Percentiles rank a stretch among this genome's conserved stretches.
Conservation (phyloP, 164 flowering plant genomes). For the Kalanchoe fedtschenkoi region DNA sequence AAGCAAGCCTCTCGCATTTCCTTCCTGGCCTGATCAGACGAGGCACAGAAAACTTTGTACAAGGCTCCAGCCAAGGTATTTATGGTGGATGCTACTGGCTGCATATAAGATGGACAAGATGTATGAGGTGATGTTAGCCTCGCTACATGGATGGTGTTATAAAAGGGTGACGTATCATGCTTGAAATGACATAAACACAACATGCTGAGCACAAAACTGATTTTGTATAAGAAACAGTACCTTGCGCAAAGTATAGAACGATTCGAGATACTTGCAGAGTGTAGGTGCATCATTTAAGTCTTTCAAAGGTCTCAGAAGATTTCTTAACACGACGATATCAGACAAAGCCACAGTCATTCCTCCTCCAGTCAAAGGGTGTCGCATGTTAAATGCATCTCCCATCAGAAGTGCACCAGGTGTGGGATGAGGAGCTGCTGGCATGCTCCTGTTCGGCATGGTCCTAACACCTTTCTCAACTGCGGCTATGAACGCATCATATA, state of each 20-base stretch:
- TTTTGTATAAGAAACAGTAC: not conserved
- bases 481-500: slow-evolving; percentile 4
- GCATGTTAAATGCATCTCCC: slow-evolving; percentile 11
- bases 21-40: slow-evolving; percentile 6
- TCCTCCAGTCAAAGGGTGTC: slow-evolving; percentile 8
- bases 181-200: not conserved
- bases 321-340: slow-evolving; percentile 7
- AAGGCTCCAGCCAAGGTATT: slow-evolving; percentile 8
- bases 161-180: too few relatives aligned
- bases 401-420: slow-evolving; percentile 8
- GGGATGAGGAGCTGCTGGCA: slow-evolving; percentile 9
- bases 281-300: slow-evolving; percentile 6
- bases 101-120: not conserved
- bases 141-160: too few relatives aligned
- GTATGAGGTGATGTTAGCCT: not conserved
- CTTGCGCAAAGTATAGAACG: slow-evolving; percentile 8
- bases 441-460: slow-evolving; percentile 8
- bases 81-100: slow-evolving; percentile 8
- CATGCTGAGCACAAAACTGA: not conserved
- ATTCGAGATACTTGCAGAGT: slow-evolving; percentile 8
- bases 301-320: slow-evolving; percentile 7
- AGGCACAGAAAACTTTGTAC: slow-evolving; percentile 7
- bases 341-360: slow-evolving; percentile 11
- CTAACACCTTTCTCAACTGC: slow-evolving; percentile 8
- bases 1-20: slow-evolving; percentile 8